Evolutionary conservation across 306 rosid species (phyloP), one percentile per base, ranked within the genome.

Genomic region (Citrullus mucosospermus): DNA sequence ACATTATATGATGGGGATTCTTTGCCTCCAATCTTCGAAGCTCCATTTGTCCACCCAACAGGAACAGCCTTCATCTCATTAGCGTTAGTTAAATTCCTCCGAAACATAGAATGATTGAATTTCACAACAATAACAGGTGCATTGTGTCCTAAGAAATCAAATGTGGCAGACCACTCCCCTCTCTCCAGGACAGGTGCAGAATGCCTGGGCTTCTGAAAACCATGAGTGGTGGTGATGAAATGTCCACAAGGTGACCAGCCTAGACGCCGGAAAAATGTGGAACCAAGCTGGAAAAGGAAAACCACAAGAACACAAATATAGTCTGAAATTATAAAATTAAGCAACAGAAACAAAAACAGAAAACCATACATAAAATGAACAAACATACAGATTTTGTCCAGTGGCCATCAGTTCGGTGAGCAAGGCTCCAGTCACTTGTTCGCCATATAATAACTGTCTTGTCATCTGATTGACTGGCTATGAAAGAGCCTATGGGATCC

Each of bases 211-310:
- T 95, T 95, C 91, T 95, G 97, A 84, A 92, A 95, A 68, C 99
- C 99, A 78, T 95, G 99, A 54, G 99, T 95, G 44, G 99, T 95
- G 79, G 99, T 95, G 81, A 95, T 92, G 82, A 91, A 95, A 87
- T 92, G 99, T 53, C 99, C 99, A 78, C 99, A 95, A 17, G 99
- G 99, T 70, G 99, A 95, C 99, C 99, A 95, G 25, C 99, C 99
- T 79, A 95, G 92, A 78, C 99, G 90, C 89, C 97, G 90, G 84
- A 95, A 95, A 88, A 95, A 95, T 78, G 99, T 95, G 51, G 97
- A 92, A 67, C 99, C 99, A 43, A 95, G 97, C 99, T 95, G 96
- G 84, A 86, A 87, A 78, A 82, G 81, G 83, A 83, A 85, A 38
- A 76, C 57, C 67, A 80, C 22, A 25, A 66, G 54, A 66, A 53